Evolutionary conservation across 495 filamentous ascomycete species (phyloP).

Genomic region (Hyaloscypha finlandica): DNA sequence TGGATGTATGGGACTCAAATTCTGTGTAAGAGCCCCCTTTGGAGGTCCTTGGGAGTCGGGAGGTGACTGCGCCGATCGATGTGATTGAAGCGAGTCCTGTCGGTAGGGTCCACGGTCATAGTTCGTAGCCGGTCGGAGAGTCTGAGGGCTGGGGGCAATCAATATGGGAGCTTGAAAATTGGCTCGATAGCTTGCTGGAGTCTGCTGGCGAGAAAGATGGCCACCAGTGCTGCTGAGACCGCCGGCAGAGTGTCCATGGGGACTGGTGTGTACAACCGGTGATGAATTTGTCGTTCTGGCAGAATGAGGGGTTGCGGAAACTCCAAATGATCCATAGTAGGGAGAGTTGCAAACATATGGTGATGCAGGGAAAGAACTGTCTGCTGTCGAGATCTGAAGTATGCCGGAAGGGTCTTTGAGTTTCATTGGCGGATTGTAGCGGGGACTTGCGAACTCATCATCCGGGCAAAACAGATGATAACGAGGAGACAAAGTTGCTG

Average conservation of each 20-base stretch:
- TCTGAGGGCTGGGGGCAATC: constrained; percentile 23
- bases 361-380: constrained; percentile 21
- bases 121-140: constrained; percentile 11
- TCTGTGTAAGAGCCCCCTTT: neutral
- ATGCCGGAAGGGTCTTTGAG: constrained; percentile 19
- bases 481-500: constrained; percentile 15
- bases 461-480: constrained; percentile 14
- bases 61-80: neutral
- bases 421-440: constrained; percentile 28
- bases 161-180: constrained; percentile 24
- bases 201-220: constrained; percentile 9
- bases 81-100: constrained; percentile 18
- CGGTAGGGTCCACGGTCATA: constrained; percentile 12
- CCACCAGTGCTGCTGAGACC: constrained; percentile 9
- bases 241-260: constrained; percentile 16
- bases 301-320: constrained; percentile 21
- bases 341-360: constrained; percentile 15
- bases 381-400: constrained; percentile 14
- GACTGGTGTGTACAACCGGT: constrained; percentile 16
- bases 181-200: constrained; percentile 14
- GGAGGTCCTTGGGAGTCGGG: constrained; percentile 6
- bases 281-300: constrained; percentile 17
- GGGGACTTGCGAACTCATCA: constrained; percentile 16
- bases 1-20: neutral
- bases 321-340: constrained; percentile 21